Evolutionary conservation across 2,329 filamentous ascomycete species (phyloP).

Genomic region (Fusarium xylarioides): DNA sequence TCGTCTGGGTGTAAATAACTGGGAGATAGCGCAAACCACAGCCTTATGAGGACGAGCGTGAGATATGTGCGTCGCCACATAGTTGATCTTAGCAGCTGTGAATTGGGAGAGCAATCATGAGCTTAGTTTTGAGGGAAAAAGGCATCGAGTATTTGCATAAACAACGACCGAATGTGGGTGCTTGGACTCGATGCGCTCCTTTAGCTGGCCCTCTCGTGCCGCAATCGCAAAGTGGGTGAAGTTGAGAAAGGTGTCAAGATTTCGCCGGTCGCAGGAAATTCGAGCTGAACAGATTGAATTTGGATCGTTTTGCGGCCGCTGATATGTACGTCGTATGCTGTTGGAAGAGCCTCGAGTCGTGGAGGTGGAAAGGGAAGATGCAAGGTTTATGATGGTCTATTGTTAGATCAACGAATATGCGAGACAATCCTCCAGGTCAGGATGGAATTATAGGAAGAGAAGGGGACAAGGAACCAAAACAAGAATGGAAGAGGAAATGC

Average conservation of each 20-base stretch:
- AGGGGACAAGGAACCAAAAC: slow-evolving; percentile 12
- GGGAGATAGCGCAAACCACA: slow-evolving; percentile 93
- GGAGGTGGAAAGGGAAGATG: not conserved
- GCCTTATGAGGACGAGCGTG: slow-evolving; percentile 81
- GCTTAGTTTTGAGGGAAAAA: slow-evolving; percentile 32
- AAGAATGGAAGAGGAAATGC: slow-evolving; percentile 7
- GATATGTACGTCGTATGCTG: slow-evolving; percentile 7
- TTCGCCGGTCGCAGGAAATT: not conserved
- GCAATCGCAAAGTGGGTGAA: not conserved
- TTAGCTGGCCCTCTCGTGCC: slow-evolving; percentile 5
- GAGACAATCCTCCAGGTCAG: slow-evolving; percentile 1
- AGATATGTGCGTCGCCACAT: slow-evolving; percentile 96
- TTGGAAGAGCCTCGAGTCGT: slow-evolving; percentile 4
- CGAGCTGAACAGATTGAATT: not conserved
- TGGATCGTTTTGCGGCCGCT: slow-evolving; percentile 11
- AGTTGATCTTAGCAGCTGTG: slow-evolving; percentile 42
- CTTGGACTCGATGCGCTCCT: slow-evolving; percentile 2
- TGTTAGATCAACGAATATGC: slow-evolving; percentile 2
- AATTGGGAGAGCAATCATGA: slow-evolving; percentile 42
- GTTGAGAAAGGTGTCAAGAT: not conserved
- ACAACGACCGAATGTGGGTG: slow-evolving; percentile 2
- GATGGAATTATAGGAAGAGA: not conserved
- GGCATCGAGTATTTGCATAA: slow-evolving; percentile 33
- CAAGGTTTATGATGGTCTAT: slow-evolving; percentile 18
- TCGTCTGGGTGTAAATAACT: slow-evolving; percentile 99